Base-by-base conservation (phyloP, 2,329 filamentous ascomycete genomes). In the Fusarium sororula region DNA sequence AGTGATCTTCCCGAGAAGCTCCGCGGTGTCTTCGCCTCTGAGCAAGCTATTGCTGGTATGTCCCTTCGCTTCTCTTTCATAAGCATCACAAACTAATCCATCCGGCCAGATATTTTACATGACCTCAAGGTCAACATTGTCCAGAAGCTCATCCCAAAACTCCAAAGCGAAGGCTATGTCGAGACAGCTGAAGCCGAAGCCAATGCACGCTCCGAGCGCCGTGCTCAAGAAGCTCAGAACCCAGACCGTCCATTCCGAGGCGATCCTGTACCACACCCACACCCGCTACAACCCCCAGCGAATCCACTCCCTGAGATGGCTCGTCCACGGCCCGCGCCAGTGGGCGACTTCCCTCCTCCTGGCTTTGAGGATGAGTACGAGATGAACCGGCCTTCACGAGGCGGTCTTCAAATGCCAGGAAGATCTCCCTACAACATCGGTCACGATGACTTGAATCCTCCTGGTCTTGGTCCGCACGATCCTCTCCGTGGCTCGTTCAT, bases 301-400 rank as follows among this genome's bases (percentile, higher is more conserved):
- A 91, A 92, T 78, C 91, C 90, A n/a, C 87, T 93, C 41, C 90
- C 88, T 17, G 88, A 85, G 4, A 87, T 88, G 44, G 88, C 89
- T 20, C 77, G 75, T 20, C 90, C 88, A 0, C 86, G 89, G 26
- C 93, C 93, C 3, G 68, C 69, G 3, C 95, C 95, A 1, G 84
- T 88, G 0, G 91, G 87, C 15, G 93, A 95, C 74, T 95, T 97
- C 75, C 90, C 92, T 2, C 95, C 96, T 0, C 96, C 96, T 0
- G 94, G 90, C 26, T 98, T 98, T 75, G 96, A 98, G 75, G 96
- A 99, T 80, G 95, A 98, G 79, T 92, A 94, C 78, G 94, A 98
- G 72, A 88, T 98, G 68, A 91, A 93, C 70, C 87, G 91, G 3
- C 93, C 91, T 47, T 78, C 79, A 17, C 81, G 82, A 28, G 66